Conservation (phyloP, 2,329 filamentous ascomycete species). For the Arthrobotrys conoides region DNA sequence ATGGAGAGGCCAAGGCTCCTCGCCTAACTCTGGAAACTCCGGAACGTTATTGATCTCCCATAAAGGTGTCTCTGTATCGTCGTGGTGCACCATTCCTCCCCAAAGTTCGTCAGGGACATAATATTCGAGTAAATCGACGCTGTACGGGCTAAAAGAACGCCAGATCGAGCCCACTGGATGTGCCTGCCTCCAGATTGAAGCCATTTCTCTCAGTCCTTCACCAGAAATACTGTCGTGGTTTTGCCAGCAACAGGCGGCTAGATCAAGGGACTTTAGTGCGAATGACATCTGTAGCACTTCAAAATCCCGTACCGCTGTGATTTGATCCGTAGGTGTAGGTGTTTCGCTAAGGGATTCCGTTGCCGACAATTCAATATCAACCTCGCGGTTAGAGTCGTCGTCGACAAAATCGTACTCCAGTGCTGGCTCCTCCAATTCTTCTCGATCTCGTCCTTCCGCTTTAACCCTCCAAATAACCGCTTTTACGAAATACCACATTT, state of each 20-base stretch:
- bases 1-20: constrained; percentile 4
- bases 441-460: background rate
- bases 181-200: background rate
- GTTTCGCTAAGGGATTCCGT: background rate
- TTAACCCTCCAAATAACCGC: background rate
- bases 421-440: background rate
- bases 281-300: background rate
- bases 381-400: background rate
- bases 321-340: too few relatives aligned
- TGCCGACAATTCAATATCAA: background rate
- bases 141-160: background rate
- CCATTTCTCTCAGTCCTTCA: background rate
- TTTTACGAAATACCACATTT: constrained; percentile 5
- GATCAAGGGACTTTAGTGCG: background rate
- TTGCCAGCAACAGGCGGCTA: background rate
- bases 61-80: background rate
- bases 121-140: background rate
- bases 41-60: background rate
- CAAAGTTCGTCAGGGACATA: background rate
- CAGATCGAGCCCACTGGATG: background rate
- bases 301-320: background rate
- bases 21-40: background rate
- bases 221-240: background rate
- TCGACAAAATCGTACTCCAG: background rate
- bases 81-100: background rate